phyloP scores from a whole-genome alignment of 306 rosid species.

The Quercus mongolica region DNA sequence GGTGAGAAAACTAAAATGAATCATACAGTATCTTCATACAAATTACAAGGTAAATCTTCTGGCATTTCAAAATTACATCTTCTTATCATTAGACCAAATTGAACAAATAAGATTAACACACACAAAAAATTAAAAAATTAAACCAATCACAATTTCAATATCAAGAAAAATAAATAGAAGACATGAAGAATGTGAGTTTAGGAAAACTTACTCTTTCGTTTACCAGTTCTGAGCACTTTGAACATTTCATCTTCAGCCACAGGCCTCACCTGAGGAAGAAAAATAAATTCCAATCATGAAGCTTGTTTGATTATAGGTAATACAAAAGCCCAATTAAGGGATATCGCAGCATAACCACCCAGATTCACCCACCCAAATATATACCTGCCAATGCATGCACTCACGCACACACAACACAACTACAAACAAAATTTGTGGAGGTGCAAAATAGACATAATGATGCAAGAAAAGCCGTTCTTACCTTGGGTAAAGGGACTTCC shows the following conservation, averaged over 20 bases:
- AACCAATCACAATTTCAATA: not conserved
- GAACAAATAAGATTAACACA: not conserved
- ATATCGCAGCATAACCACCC: not conserved
- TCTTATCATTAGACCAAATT: not conserved
- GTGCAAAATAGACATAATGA: not conserved
- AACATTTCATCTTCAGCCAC: constrained; percentile 98
- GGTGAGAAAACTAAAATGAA: not conserved
- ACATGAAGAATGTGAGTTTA: not conserved
- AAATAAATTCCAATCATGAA: not conserved
- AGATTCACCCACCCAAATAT: not conserved
- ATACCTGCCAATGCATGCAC: not conserved
- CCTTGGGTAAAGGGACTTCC: constrained; percentile 98
- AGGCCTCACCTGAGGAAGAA: constrained; percentile 70
- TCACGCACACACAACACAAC: not conserved
- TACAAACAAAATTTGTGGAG: not conserved
- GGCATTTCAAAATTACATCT: not conserved
- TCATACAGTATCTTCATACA: not conserved
- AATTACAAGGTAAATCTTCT: too few species aligned
- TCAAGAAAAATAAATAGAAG: not conserved
- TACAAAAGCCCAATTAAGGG: not conserved
- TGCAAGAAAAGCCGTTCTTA: constrained; percentile 14
- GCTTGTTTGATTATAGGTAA: not conserved
- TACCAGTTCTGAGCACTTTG: constrained; percentile 82
- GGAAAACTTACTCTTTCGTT: constrained; percentile 71
- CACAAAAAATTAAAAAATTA: too few species aligned